These are phyloP conservation scores for Macadamia tetraphylla DNA, from an alignment of 164 flowering plant genomes.

Conservation along the genomic window DNA sequence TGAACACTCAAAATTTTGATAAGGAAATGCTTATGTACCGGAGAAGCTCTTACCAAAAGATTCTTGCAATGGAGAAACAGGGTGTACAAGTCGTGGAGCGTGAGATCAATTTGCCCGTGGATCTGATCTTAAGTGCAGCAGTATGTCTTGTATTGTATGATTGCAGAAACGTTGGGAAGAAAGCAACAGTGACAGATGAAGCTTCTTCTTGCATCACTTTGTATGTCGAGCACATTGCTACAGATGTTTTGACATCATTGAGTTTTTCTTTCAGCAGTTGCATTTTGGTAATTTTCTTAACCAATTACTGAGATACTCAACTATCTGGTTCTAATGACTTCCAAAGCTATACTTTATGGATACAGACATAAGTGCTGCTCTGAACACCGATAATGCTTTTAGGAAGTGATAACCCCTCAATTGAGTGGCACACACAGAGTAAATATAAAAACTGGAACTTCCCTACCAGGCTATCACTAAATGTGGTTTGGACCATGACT, in stretches of 20 bases:
- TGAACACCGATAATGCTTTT: too few relatives aligned
- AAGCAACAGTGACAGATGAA: conserved; percentile 38
- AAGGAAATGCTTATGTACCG: conserved; percentile 83
- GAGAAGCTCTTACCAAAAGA: conserved; percentile 78
- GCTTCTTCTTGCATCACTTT: conserved; percentile 52
- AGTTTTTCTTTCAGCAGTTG: conserved; percentile 83
- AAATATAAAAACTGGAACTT: too few relatives aligned
- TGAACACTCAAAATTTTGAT: conserved; percentile 63
- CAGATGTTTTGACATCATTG: conserved; percentile 63
- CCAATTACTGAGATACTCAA: neutral
- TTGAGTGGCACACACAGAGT: too few relatives aligned
- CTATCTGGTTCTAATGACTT: too few relatives aligned
- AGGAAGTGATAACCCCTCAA: too few relatives aligned
- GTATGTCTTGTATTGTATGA: conserved; percentile 82
- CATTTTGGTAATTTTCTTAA: conserved; percentile 58
- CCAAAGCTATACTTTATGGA: too few relatives aligned
- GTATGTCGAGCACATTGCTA: conserved; percentile 71
- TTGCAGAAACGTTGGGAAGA: conserved; percentile 49
- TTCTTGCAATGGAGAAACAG: conserved; percentile 78
- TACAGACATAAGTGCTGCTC: too few relatives aligned
- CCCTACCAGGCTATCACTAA: too few relatives aligned
- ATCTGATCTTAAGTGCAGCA: conserved; percentile 65
- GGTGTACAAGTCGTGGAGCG: conserved; percentile 87
- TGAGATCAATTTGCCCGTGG: conserved; percentile 72
- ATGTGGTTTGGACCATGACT: too few relatives aligned